phyloP scores from a whole-genome alignment of 371 early-diverging fungal species.

The Mucor indicus region DNA sequence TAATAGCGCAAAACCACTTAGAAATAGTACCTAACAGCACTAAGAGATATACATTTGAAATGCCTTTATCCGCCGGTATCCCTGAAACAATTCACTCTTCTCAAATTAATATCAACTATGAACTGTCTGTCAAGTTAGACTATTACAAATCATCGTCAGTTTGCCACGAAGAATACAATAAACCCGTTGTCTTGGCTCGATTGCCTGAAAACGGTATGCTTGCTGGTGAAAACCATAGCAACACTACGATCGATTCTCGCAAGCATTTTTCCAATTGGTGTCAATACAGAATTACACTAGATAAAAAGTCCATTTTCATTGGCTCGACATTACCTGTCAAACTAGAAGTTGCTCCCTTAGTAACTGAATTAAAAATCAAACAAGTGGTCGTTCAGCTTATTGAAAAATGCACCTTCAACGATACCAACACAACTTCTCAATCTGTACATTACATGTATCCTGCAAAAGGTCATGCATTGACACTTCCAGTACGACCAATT shows the following conservation, averaged over 20 bases:
- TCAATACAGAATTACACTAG: slow-evolving; percentile 23
- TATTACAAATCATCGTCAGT: not conserved
- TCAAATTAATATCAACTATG: slow-evolving; percentile 16
- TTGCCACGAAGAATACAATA: slow-evolving; percentile 5
- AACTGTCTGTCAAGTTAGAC: slow-evolving; percentile 1
- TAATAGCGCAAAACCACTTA: no score
- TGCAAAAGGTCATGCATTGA: not conserved
- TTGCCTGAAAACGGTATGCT: slow-evolving; percentile 13
- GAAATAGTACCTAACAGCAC: no score
- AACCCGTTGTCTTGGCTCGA: slow-evolving; percentile 13
- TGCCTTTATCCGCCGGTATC: slow-evolving; percentile 20
- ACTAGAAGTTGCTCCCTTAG: slow-evolving; percentile 15
- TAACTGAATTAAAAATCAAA: slow-evolving; percentile 14
- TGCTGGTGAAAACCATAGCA: slow-evolving; percentile 9
- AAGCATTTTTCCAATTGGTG: slow-evolving; percentile 22
- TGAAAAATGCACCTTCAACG: slow-evolving; percentile 12
- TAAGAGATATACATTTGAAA: slow-evolving; percentile 27
- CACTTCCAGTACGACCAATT: not conserved
- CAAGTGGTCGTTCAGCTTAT: slow-evolving; percentile 19
- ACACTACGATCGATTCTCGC: slow-evolving; percentile 9
- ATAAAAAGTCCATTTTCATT: slow-evolving; percentile 13
- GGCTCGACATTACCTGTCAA: slow-evolving; percentile 17
- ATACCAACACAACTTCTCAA: not conserved
- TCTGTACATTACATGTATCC: slow-evolving; percentile 14
- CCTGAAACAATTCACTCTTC: slow-evolving; percentile 21